These are phyloP conservation scores for Mycena venus DNA, from an alignment of 768 basidiomycete genomes.

Conservation along the genomic window DNA sequence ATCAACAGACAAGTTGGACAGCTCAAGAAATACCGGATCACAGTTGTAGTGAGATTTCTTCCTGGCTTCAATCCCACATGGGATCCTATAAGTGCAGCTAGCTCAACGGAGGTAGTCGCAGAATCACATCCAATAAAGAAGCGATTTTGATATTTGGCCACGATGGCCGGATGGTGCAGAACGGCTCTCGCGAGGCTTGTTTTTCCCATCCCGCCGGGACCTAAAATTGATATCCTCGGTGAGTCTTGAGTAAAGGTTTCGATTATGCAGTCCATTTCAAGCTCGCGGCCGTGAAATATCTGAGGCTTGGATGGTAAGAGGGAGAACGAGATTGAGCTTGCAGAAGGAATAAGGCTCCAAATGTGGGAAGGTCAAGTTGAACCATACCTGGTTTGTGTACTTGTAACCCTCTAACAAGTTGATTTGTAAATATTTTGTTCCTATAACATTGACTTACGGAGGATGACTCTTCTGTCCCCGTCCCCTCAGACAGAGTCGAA, in stretches of 20 bases:
- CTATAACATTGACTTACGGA: background rate
- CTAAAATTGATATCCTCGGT: slow-evolving; percentile 7
- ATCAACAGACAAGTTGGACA: background rate
- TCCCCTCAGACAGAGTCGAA: background rate
- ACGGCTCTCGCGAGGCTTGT: background rate
- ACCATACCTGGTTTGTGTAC: background rate
- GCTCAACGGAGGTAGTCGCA: background rate
- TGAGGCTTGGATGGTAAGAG: slow-evolving; percentile 5
- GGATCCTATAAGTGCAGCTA: background rate
- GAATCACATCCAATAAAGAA: slow-evolving; percentile 12
- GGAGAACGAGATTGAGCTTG: slow-evolving; percentile 12
- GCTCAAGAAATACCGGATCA: background rate
- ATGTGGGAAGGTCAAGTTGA: background rate
- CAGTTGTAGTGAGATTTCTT: background rate
- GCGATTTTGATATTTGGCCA: background rate
- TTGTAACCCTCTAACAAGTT: background rate
- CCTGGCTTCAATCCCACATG: slow-evolving; percentile 11
- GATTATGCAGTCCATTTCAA: background rate
- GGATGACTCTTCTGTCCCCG: background rate
- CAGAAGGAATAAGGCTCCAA: background rate
- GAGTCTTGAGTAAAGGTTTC: background rate
- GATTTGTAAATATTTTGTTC: background rate
- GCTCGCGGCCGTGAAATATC: slow-evolving; percentile 15
- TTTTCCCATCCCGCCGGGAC: slow-evolving; percentile 14
- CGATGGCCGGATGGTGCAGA: background rate